A percentile compares a stretch with the other conserved stretches of the same genome.
phyloP scores from a whole-genome alignment of 2,329 filamentous ascomycete genomes.

The Didymella arachidicola region DNA sequence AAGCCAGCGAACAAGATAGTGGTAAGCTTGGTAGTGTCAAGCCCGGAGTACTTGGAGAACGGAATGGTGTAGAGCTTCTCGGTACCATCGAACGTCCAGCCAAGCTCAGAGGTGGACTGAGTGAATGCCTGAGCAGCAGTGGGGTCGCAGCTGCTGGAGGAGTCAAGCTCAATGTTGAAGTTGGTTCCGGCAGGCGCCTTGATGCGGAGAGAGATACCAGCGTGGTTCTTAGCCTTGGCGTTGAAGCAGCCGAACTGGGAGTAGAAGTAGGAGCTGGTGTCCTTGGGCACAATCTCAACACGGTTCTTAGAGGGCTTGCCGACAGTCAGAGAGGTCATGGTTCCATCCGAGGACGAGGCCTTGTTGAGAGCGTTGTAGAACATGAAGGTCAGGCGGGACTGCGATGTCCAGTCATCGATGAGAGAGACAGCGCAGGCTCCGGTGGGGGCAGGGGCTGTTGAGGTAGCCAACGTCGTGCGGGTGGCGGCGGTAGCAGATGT shows the following conservation, averaged over 20 bases:
- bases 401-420: conserved; percentile 68
- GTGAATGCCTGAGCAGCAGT: conserved; percentile 46
- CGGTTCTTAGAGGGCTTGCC: conserved; percentile 54
- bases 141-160: conserved; percentile 57
- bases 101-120: conserved; percentile 59
- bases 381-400: conserved; percentile 68
- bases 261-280: conserved; percentile 65
- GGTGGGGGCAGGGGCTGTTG: conserved; percentile 29
- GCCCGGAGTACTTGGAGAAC: conserved; percentile 60
- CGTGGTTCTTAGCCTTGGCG: conserved; percentile 57
- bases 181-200: conserved; percentile 61
- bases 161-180: conserved; percentile 61
- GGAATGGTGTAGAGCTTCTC: conserved; percentile 67
- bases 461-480: conserved; percentile 17
- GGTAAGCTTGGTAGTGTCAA: conserved; percentile 62
- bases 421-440: conserved; percentile 56
- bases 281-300: conserved; percentile 61
- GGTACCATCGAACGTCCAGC: conserved; percentile 67
- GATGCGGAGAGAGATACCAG: conserved; percentile 64
- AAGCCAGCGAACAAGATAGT: conserved; percentile 61
- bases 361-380: conserved; percentile 66
- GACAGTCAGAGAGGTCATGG: conserved; percentile 66
- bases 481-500: conserved; percentile 14
- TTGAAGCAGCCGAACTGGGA: conserved; percentile 64
- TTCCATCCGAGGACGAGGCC: conserved; percentile 64